phyloP scores from a whole-genome alignment of 1,284 basidiomycete genomes.

The Rhizoctonia solani region DNA sequence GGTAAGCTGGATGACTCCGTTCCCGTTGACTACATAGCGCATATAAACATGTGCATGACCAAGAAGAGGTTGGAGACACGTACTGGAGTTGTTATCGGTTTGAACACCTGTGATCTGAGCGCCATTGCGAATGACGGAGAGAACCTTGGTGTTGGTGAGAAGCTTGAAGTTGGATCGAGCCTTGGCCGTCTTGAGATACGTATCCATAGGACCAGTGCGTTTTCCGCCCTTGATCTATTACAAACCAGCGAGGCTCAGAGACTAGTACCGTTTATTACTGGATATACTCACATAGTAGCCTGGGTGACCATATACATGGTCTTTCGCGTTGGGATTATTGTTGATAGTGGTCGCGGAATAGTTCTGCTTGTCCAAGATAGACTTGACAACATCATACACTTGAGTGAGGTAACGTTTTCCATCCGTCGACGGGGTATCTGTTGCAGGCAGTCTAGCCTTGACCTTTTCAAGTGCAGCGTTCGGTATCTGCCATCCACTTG shows the following conservation, averaged over 20 bases:
- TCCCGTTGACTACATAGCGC: conserved; percentile 49
- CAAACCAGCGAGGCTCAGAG: not conserved
- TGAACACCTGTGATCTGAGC: conserved; percentile 61
- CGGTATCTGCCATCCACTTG: conserved; percentile 58
- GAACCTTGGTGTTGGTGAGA: conserved; percentile 55
- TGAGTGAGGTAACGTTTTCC: conserved; percentile 64
- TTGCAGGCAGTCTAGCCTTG: conserved; percentile 58
- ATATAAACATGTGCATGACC: not conserved
- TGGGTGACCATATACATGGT: conserved; percentile 62
- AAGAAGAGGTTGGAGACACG: conserved; percentile 40
- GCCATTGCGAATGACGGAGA: conserved; percentile 62
- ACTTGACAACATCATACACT: conserved; percentile 51
- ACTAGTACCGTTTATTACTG: not conserved
- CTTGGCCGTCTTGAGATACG: conserved; percentile 61
- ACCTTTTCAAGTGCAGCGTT: conserved; percentile 55
- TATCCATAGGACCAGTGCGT: conserved; percentile 62
- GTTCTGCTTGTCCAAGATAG: conserved; percentile 54
- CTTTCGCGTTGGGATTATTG: conserved; percentile 58
- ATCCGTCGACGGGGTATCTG: conserved; percentile 62
- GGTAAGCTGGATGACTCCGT: conserved; percentile 61
- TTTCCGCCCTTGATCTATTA: conserved; percentile 59
- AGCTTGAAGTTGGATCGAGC: conserved; percentile 60
- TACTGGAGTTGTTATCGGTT: conserved; percentile 59
- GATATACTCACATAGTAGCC: conserved; percentile 55
- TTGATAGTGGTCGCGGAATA: conserved; percentile 61